Conservation (phyloP, 768 basidiomycete species). For the Pulveroboletus sp. region DNA sequence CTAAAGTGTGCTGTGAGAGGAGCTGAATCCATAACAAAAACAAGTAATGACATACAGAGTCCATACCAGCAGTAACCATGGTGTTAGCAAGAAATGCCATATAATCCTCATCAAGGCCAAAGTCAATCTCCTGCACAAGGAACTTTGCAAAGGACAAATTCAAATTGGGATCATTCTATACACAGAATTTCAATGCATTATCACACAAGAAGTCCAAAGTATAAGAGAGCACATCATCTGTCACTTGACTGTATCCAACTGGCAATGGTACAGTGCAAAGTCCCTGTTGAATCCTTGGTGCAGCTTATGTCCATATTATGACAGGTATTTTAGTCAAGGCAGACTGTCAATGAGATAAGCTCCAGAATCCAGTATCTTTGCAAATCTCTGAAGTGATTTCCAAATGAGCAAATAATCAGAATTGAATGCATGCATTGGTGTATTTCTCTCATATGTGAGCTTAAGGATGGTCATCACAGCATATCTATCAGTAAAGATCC, state of each 20-base stretch:
- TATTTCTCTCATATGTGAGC: slow-evolving; percentile 20
- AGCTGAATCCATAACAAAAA: neutral
- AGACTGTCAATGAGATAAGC: slow-evolving; percentile 32
- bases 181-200: neutral
- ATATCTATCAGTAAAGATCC: slow-evolving; percentile 7
- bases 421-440: slow-evolving; percentile 9
- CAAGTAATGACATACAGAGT: slow-evolving; percentile 33
- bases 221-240: slow-evolving; percentile 32
- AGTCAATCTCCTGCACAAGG: slow-evolving; percentile 43
- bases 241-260: slow-evolving; percentile 39
- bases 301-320: slow-evolving; percentile 54
- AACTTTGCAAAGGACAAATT: slow-evolving; percentile 49
- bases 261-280: slow-evolving; percentile 41
- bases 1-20: slow-evolving; percentile 2
- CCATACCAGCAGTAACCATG: slow-evolving; percentile 54
- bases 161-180: slow-evolving; percentile 11
- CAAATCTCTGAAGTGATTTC: slow-evolving; percentile 18
- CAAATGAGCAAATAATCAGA: slow-evolving; percentile 18
- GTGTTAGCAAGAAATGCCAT: slow-evolving; percentile 53
- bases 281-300: slow-evolving; percentile 48
- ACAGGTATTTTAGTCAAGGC: slow-evolving; percentile 41
- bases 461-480: slow-evolving; percentile 14
- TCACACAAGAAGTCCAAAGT: neutral
- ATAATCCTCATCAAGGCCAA: slow-evolving; percentile 47
- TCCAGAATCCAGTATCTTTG: slow-evolving; percentile 24